Evolutionary conservation across 75 land plant species (phyloP).

Genomic region (Ceratopteris richardii): DNA sequence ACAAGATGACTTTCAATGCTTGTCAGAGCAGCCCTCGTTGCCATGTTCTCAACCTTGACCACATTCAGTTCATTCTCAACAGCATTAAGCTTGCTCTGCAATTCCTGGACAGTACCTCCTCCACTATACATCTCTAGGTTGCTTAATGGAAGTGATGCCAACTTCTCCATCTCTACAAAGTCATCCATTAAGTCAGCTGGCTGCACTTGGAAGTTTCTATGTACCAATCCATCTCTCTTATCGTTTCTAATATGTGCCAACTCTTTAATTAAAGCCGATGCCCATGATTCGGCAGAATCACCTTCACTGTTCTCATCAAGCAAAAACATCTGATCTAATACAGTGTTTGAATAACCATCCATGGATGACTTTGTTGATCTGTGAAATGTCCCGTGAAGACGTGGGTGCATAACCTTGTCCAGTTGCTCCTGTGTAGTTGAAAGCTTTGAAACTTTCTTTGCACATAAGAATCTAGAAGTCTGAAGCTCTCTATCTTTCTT

Average conservation of each 20-base stretch:
- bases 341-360: conserved; percentile 16
- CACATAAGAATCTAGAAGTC: conserved; percentile 32
- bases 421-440: conserved; percentile 27
- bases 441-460: conserved; percentile 40
- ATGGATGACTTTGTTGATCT: conserved; percentile 12
- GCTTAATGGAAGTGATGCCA: conserved; percentile 33
- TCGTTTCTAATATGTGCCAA: conserved; percentile 43
- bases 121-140: too few relatives aligned
- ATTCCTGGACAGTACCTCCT: background rate
- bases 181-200: conserved; percentile 73
- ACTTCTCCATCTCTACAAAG: conserved; percentile 76
- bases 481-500: conserved; percentile 52
- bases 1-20: conserved; percentile 46
- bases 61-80: conserved; percentile 2
- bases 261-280: conserved; percentile 54
- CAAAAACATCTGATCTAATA: conserved; percentile 14
- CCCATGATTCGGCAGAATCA: conserved; percentile 63
- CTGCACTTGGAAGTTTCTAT: conserved; percentile 23
- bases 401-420: background rate
- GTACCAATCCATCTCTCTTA: conserved; percentile 20
- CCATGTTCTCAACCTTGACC: conserved; percentile 9
- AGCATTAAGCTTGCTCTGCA: conserved; percentile 2
- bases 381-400: conserved; percentile 12
- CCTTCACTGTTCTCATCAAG: conserved; percentile 17
- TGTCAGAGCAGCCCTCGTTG: conserved; percentile 13